phyloP scores from a whole-genome alignment of 2,329 filamentous ascomycete genomes.

The Colletotrichum aenigma region DNA sequence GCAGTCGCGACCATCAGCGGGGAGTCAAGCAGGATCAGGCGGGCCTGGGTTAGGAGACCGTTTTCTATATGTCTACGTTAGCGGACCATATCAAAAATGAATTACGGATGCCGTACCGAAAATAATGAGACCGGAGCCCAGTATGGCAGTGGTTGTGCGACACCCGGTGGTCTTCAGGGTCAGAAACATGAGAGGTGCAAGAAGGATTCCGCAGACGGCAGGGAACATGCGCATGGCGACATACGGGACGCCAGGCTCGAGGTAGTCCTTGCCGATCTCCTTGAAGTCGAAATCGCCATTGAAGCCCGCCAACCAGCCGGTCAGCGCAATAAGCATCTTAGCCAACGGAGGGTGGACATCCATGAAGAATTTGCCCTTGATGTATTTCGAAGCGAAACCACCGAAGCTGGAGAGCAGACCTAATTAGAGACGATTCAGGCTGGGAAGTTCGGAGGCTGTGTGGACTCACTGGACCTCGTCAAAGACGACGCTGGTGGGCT shows the following conservation, averaged over 20 bases:
- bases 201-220: slow-evolving; percentile 84
- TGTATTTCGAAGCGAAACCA: slow-evolving; percentile 98
- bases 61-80: slow-evolving; percentile 70
- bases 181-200: slow-evolving; percentile 92
- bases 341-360: slow-evolving; percentile 98
- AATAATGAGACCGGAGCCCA: slow-evolving; percentile 86
- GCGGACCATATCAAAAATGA: background rate
- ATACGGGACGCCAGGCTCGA: slow-evolving; percentile 93
- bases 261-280: slow-evolving; percentile 98
- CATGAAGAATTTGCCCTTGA: slow-evolving; percentile 99
- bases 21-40: slow-evolving; percentile 94
- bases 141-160: slow-evolving; percentile 79
- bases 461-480: slow-evolving; percentile 94
- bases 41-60: slow-evolving; percentile 91
- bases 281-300: slow-evolving; percentile 98
- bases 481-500: slow-evolving; percentile 95
- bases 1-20: slow-evolving; percentile 93
- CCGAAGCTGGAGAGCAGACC: slow-evolving; percentile 71
- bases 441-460: background rate
- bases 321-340: slow-evolving; percentile 94
- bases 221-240: slow-evolving; percentile 96
- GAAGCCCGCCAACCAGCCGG: slow-evolving; percentile 94
- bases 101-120: slow-evolving; percentile 69
- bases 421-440: background rate
- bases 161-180: slow-evolving; percentile 91